Conservation (phyloP, 805 yeast species). For the Starmera amethionina region DNA sequence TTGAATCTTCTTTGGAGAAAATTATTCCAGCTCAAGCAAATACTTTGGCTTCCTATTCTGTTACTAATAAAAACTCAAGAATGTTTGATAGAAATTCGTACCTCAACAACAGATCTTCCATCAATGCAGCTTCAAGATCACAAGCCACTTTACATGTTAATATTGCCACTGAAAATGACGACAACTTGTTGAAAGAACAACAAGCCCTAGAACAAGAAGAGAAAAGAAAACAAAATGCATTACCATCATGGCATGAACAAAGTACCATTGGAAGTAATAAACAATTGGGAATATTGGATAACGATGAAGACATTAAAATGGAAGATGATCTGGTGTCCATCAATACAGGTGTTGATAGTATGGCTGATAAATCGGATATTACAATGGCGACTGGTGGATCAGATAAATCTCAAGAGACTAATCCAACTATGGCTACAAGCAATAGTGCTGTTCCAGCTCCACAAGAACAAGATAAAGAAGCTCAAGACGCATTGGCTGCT, state of each 20-base stretch:
- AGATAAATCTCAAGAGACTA: constrained; percentile 4
- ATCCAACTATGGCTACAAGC: constrained; percentile 12
- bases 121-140: constrained; percentile 47
- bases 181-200: constrained; percentile 56
- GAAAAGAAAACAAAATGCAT: constrained; percentile 81
- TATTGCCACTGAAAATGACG: constrained; percentile 80
- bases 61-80: constrained; percentile 35
- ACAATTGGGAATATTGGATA: constrained; percentile 44
- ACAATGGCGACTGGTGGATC: constrained; percentile 5
- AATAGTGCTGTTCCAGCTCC: constrained; percentile 11
- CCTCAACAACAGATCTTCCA: constrained; percentile 29
- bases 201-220: constrained; percentile 56
- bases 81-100: constrained; percentile 31
- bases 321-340: constrained; percentile 6
- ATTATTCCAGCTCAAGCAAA: constrained; percentile 78
- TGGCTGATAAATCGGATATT: constrained; percentile 1
- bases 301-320: constrained; percentile 28
- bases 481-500: constrained; percentile 62
- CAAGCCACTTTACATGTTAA: constrained; percentile 87
- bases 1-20: constrained; percentile 72
- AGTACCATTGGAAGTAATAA: constrained; percentile 71
- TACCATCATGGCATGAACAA: constrained; percentile 94
- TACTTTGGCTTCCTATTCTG: constrained; percentile 60
- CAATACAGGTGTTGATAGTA: constrained; percentile 1
- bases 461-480: constrained; percentile 48